Evolutionary conservation across 257 asterid species (phyloP).

Genomic region (Echites panduratus): DNA sequence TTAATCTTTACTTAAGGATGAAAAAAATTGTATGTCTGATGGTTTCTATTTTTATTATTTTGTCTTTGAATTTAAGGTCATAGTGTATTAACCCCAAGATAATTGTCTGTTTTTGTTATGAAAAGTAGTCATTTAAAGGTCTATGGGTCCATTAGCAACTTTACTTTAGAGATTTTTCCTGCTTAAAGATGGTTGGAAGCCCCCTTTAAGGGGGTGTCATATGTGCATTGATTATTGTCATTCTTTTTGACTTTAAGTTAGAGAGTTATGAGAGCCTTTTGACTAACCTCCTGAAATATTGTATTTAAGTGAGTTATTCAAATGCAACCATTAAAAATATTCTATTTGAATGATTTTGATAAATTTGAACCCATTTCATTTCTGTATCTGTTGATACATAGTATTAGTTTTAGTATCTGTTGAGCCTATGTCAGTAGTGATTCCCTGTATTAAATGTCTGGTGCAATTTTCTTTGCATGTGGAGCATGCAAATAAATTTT

Average conservation of each 20-base stretch:
- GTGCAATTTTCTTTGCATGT: background rate
- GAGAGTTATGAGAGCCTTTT: background rate
- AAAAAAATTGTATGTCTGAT: background rate
- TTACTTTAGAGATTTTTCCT: background rate
- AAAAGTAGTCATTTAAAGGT: background rate
- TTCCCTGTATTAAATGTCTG: background rate
- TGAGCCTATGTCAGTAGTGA: no score
- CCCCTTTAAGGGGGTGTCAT: background rate
- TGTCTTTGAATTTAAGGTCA: background rate
- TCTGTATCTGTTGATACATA: background rate
- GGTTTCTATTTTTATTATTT: background rate
- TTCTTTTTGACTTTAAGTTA: background rate
- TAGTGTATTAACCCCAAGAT: background rate
- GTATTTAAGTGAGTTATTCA: no score
- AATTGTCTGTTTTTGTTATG: background rate
- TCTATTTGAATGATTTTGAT: background rate
- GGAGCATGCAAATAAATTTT: background rate
- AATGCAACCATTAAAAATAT: no score
- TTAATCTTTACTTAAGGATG: background rate
- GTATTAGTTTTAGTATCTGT: background rate
- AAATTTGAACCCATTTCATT: background rate
- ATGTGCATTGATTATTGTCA: background rate
- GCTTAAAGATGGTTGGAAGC: background rate
- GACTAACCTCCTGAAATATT: background rate
- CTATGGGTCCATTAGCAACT: background rate